These are phyloP conservation scores for Spinellus fusiger DNA, from an alignment of 192 early-diverging fungal species.

Conservation along the genomic window DNA sequence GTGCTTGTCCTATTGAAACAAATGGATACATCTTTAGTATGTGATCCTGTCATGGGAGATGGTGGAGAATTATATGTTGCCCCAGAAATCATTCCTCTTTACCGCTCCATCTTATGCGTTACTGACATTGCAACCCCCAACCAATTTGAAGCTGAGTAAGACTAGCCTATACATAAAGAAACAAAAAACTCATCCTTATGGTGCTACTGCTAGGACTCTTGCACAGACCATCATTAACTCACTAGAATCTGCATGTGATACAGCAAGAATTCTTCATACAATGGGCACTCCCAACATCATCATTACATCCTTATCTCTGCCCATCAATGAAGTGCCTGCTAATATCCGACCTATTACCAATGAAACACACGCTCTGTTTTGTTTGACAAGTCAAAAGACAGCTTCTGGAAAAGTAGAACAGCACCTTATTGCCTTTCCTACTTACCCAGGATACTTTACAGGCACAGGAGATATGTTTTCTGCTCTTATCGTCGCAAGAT, in stretches of 20 bases:
- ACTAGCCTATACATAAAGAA: background rate
- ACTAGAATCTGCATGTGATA: slow-evolving; percentile 44
- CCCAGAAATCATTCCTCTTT: slow-evolving; percentile 68
- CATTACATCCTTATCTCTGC: slow-evolving; percentile 66
- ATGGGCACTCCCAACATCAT: slow-evolving; percentile 64
- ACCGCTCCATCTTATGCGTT: slow-evolving; percentile 60
- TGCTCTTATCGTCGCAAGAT: slow-evolving; percentile 61
- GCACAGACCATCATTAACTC: slow-evolving; percentile 48
- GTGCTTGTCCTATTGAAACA: background rate
- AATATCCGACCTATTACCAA: slow-evolving; percentile 5
- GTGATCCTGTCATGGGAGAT: slow-evolving; percentile 92
- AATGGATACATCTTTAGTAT: slow-evolving; percentile 35
- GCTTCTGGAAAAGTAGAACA: slow-evolving; percentile 24
- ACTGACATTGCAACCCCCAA: slow-evolving; percentile 87
- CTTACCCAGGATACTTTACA: slow-evolving; percentile 72
- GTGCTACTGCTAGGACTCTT: slow-evolving; percentile 34
- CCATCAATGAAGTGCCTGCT: slow-evolving; percentile 17
- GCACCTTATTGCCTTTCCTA: slow-evolving; percentile 72
- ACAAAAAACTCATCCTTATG: background rate
- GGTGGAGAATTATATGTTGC: slow-evolving; percentile 79
- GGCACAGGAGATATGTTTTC: slow-evolving; percentile 93
- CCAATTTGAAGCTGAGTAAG: slow-evolving; percentile 81
- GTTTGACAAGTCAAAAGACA: slow-evolving; percentile 16
- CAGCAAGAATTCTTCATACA: slow-evolving; percentile 58
- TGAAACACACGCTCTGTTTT: slow-evolving; percentile 5